Base-by-base conservation (phyloP, 2,329 filamentous ascomycete genomes). In the Pseudogymnoascus sp. region DNA sequence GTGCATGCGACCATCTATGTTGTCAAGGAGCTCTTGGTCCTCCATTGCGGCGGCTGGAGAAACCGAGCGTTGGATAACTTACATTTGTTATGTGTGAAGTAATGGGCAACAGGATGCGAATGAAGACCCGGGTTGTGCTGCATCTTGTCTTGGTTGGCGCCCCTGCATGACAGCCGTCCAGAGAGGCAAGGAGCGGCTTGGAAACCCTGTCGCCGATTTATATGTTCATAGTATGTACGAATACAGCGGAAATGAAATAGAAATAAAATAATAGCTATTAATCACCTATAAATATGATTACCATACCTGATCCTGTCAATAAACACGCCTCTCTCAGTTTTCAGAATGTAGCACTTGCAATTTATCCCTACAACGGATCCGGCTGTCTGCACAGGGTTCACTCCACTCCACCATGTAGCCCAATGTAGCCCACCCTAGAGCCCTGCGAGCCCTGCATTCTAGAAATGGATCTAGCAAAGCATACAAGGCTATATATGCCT, bases 1-100 rank as follows among this genome's bases (percentile, higher is more conserved):
- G 12, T 71, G 68, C 65, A 70, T 68, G 19, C 65, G 65, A 37
- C 60, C 68, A 24, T 66, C 63, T 62, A 69, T 67, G 53, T 70
- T 66, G 38, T 66, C 61, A n/a, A 69, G 62, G 31, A 70, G 66
- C 6, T 68, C 60, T 64, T 16, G 35, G 33, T 19, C 60, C 24
- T 53, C 60, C 61, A 24, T 38, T 53, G 4, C 61, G 61, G 28
- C 43, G 14, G 35, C 19, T 22, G 46, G 11, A 10, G 26, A 26
- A 22, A 8, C 14, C 16, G 14, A 26, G n/a, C 2, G 26, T 11
- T 28, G 8, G 24, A 31, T 53, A 6, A 16, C 24, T 12, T 28
- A 31, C 46, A 28, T 31, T 31, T 53, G 14, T 31, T 16, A 10
- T 7, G 2, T 11, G 8, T 10, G 46, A 53, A 53, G 26, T n/a